Conservation (phyloP, 2,329 filamentous ascomycete genomes). For the Epichloe coenophiala region DNA sequence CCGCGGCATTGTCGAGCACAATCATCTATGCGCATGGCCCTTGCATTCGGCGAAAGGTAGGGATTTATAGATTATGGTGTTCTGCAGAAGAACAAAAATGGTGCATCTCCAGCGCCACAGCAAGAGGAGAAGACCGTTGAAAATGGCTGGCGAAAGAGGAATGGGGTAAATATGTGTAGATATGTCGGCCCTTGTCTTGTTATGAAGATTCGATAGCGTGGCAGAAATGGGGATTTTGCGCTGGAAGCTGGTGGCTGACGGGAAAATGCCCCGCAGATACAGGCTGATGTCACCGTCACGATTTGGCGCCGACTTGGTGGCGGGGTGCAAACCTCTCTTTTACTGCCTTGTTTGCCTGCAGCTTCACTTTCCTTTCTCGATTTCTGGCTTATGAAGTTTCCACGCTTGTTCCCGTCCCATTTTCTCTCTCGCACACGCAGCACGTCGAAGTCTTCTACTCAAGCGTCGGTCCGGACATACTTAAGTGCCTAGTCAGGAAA, state of each 20-base stretch:
- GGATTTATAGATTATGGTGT: conserved; percentile 34
- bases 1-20: conserved; percentile 40
- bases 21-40: conserved; percentile 46
- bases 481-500: background rate
- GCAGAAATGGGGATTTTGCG: background rate
- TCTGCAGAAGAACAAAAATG: too few relatives aligned
- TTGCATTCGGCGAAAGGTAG: conserved; percentile 56
- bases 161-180: too few relatives aligned
- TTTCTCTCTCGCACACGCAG: background rate
- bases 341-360: background rate
- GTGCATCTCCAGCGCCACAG: too few relatives aligned
- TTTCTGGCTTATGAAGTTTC: background rate
- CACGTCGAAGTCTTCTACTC: background rate
- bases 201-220: too few relatives aligned
- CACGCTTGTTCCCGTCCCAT: background rate
- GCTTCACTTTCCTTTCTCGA: too few relatives aligned
- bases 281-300: conserved; percentile 2
- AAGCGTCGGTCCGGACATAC: background rate
- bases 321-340: background rate
- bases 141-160: too few relatives aligned
- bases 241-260: background rate
- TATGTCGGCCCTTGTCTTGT: too few relatives aligned
- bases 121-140: too few relatives aligned
- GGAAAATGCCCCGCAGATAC: background rate
- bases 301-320: background rate